Evolutionary conservation across 192 early-diverging fungal species (phyloP), one percentile per base, ranked within the genome.

Genomic region (Rhizoclosmatium sp.): DNA sequence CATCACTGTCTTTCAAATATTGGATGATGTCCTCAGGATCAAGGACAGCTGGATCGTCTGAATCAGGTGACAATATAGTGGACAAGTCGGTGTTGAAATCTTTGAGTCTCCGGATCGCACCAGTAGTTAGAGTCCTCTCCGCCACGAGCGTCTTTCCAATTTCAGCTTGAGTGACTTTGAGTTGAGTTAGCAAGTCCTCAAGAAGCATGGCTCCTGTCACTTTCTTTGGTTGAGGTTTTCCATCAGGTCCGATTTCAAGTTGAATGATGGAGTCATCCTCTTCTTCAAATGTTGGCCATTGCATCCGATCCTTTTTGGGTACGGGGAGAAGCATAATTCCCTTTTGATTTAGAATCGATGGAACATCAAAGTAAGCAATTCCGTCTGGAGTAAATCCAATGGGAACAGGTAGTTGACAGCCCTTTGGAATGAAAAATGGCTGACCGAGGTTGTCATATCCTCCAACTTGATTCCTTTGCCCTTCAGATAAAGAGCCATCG

Each of bases 321-420:
- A 78, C 45, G 1, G 85, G 84, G 3, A 87, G 61, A 7, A 85
- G 76, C 82, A 89, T 84, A 1, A 83, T 78, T 39, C 88, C 88
- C 12, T 81, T 85, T 48, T 86, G 85, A 48, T 84, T 83, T 76
- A 90, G 80, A 39, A 91, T 56, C 3, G 86, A 78, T 9, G 86
- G 82, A 45, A 91, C 83, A 65, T 91, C 90, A 79, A 90, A 91
- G 73, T 83, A 91, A 2, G 87, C 80, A 49, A 91, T 89, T 7
- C 90, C 90, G 60, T 90, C 87, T 3, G 81, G 47, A 9, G 90
- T 91, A 69, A 84, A 91, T 3, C 90, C 90, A 7, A 83, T 61
- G 31, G 90, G 90, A 4, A 79, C 70, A 16, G 87, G 87, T 3
- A 89, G 67, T 0, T 80, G 80, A 75, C 85, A 91, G 39, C 90